Evolutionary conservation across 768 basidiomycete species (phyloP).

Genomic region (Paxillus ammoniavirescens): DNA sequence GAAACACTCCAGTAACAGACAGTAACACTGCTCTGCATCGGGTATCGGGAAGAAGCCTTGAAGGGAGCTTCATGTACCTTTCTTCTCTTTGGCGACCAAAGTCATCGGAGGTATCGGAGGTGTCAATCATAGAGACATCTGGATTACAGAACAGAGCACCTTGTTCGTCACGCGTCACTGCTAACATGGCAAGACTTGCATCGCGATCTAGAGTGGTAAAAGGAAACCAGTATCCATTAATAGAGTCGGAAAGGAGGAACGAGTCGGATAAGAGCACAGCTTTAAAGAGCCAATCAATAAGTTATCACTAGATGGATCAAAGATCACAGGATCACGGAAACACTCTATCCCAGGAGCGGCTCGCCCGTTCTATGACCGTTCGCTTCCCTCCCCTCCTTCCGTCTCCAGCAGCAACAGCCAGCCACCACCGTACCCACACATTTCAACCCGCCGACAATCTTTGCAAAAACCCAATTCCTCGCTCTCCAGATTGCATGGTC

Average conservation of each 20-base stretch:
- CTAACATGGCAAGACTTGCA: too few relatives aligned
- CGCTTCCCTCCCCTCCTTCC: background rate
- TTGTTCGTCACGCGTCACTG: too few relatives aligned
- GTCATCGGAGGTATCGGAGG: too few relatives aligned
- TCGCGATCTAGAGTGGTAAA: too few relatives aligned
- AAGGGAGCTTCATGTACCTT: too few relatives aligned
- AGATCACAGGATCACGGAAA: background rate
- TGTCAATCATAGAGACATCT: too few relatives aligned
- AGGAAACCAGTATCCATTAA: too few relatives aligned
- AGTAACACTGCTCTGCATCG: background rate
- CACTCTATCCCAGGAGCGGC: constrained; percentile 16
- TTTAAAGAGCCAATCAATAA: background rate
- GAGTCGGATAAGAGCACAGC: too few relatives aligned
- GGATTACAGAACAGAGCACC: too few relatives aligned
- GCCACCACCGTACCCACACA: background rate
- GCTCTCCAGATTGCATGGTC: constrained; percentile 34
- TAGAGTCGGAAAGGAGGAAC: too few relatives aligned
- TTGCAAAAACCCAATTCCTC: constrained; percentile 29
- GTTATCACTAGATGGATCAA: background rate
- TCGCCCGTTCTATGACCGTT: background rate
- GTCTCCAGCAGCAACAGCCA: constrained; percentile 11
- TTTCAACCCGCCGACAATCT: constrained; percentile 14
- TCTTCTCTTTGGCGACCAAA: background rate
- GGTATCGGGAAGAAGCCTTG: too few relatives aligned
- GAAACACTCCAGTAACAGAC: background rate